Evolutionary conservation across 2,329 filamentous ascomycete genomes (phyloP).

Genomic region (Elsinoe fawcettii): DNA sequence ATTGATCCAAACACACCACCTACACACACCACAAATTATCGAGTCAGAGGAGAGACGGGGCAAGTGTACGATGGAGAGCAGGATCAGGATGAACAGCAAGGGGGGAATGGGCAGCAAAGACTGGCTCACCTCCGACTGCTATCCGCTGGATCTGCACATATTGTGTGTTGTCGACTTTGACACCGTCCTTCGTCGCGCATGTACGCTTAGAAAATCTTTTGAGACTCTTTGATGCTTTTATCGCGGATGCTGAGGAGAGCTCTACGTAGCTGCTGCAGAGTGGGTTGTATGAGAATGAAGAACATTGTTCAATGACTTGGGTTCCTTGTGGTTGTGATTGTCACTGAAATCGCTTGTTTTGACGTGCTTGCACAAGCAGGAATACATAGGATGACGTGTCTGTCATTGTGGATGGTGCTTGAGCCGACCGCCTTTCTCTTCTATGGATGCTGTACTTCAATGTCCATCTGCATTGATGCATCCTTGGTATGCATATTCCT

Average conservation of each 20-base stretch:
- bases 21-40: not conserved
- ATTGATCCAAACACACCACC: not conserved
- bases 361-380: not conserved
- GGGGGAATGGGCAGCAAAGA: not conserved
- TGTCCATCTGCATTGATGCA: too few relatives aligned
- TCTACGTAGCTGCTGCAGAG: conserved; percentile 8
- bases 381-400: too few relatives aligned
- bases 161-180: not conserved
- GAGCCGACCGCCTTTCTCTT: too few relatives aligned
- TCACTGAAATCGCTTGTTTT: not conserved
- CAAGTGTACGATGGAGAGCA: conserved; percentile 4
- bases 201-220: conserved; percentile 1
- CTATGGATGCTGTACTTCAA: too few relatives aligned
- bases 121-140: not conserved
- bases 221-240: not conserved
- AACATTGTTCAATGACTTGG: not conserved
- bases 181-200: not conserved
- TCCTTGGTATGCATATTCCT: too few relatives aligned
- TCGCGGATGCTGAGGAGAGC: not conserved
- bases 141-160: too few relatives aligned
- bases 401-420: too few relatives aligned
- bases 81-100: not conserved
- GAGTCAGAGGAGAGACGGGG: not conserved
- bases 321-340: not conserved
- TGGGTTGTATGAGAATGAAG: conserved; percentile 1